Base-by-base conservation (phyloP, 768 basidiomycete species). In the Termitomyces sp. region DNA sequence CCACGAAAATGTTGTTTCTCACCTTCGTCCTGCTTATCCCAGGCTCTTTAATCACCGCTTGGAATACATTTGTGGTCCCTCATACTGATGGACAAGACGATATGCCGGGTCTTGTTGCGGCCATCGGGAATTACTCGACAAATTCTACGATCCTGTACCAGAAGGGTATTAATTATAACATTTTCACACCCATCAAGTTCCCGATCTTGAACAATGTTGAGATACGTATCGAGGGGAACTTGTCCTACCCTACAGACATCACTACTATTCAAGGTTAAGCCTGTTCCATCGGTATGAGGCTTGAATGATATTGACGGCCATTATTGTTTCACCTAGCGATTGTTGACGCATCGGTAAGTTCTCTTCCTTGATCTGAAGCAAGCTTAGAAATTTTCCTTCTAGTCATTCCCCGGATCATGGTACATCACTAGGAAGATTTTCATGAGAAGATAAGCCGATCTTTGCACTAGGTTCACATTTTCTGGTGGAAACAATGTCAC, bases 141-240 rank as follows among this genome's bases (percentile, higher is more conserved):
- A 68, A 81, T 55, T 70, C 82, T 22, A 81, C 78, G 5, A 84
- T 85, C 60, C 56, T 85, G 5, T 86, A 86, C 65, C 47, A 77
- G 62, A 72, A 79, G 50, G 81, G 82, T 37, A 66, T 75, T 19
- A 80, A 75, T 0, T 87, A 86, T 62, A 86, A 85, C 60, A 77
- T 84, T 6, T 82, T 78, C 62, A 81, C 80, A 2, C 80, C 83
- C 0, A 72, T 84, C 67, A 75, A 70, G 53, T 85, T 85, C 53
- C 80, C 82, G 0, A 63, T 60, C 0, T 63, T 85, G 50, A 77
- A 71, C 34, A 83, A 84, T 56, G 82, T 84, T 17, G 81, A 83
- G 56, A 71, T 86, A 21, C 66, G 66, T 30, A 72, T 85, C 53
- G 76, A 83, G 50, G 83, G 83, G 1, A 85, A 85, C 53, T 49